phyloP scores from a whole-genome alignment of 140 eudicot species.

The Ambrosia hybrid region DNA sequence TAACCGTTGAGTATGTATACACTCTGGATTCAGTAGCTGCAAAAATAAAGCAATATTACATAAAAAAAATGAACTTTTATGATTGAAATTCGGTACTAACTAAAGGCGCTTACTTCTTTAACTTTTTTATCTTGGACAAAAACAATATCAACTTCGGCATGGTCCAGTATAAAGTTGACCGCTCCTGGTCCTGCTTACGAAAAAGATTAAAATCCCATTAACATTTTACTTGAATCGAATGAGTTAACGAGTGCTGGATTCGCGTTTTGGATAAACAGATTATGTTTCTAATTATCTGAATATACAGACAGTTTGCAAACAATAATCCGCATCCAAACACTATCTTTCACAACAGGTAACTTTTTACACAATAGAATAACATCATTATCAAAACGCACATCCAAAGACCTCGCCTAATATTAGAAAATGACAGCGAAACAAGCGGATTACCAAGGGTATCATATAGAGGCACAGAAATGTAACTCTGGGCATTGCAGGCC shows the following conservation, averaged over 20 bases:
- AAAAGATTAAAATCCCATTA: not conserved
- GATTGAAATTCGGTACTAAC: slow-evolving; percentile 8
- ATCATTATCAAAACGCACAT: not conserved
- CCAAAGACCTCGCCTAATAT: not conserved
- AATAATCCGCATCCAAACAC: too few species aligned
- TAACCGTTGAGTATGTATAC: slow-evolving; percentile 68
- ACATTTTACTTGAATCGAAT: not conserved
- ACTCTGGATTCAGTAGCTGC: slow-evolving; percentile 79
- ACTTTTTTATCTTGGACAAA: slow-evolving; percentile 84
- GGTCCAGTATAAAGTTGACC: slow-evolving; percentile 70
- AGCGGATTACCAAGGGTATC: slow-evolving; percentile 83
- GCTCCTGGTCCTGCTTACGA: slow-evolving; percentile 72
- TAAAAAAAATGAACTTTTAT: not conserved
- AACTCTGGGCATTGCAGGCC: slow-evolving; percentile 93
- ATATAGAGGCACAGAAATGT: slow-evolving; percentile 87
- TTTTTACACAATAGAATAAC: not conserved
- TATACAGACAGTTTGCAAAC: not conserved
- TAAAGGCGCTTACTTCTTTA: slow-evolving; percentile 60
- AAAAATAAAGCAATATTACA: slow-evolving; percentile 17
- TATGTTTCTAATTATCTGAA: not conserved
- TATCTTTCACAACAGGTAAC: not conserved
- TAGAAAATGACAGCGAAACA: not conserved
- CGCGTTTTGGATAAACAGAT: not conserved
- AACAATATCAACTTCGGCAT: slow-evolving; percentile 89
- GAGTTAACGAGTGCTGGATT: not conserved